Conservation (phyloP, 768 basidiomycete species). For the Lyophyllum shimeji region DNA sequence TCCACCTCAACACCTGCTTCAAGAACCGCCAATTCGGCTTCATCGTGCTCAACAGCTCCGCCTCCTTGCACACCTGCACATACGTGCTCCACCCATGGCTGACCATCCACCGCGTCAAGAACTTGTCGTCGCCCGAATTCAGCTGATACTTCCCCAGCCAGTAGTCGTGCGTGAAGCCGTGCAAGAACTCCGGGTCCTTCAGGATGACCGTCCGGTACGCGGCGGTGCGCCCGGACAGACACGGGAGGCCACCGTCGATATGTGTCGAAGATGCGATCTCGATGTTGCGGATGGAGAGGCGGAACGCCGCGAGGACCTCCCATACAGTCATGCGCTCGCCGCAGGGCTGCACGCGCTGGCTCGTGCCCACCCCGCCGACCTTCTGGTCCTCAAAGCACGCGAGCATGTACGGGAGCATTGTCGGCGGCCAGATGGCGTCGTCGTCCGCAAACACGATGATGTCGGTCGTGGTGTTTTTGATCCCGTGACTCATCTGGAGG, state of each 20-base stretch:
- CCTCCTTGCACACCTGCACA: conserved; percentile 83
- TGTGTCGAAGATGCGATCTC: conserved; percentile 88
- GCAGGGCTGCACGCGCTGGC: conserved; percentile 82
- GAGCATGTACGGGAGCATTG: conserved; percentile 83
- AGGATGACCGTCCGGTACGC: conserved; percentile 93
- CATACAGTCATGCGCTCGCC: conserved; percentile 85
- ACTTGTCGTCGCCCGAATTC: conserved; percentile 94
- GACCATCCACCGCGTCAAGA: conserved; percentile 95
- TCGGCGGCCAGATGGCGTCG: conserved; percentile 94
- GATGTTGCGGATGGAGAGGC: conserved; percentile 90
- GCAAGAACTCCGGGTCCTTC: conserved; percentile 91
- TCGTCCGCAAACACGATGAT: conserved; percentile 96
- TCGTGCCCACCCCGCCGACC: conserved; percentile 89
- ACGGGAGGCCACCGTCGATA: conserved; percentile 91
- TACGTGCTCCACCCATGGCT: conserved; percentile 95
- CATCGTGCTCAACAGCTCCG: conserved; percentile 89
- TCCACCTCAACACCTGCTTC: conserved; percentile 93
- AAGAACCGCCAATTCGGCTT: conserved; percentile 96
- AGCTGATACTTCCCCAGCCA: conserved; percentile 95
- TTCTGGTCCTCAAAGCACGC: conserved; percentile 95
- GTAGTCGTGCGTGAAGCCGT: conserved; percentile 92
- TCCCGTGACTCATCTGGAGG: conserved; percentile 91
- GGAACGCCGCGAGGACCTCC: conserved; percentile 94
- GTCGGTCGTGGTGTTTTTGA: conserved; percentile 86
- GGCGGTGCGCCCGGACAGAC: conserved; percentile 90